Percentiles rank a stretch among this genome's conserved stretches.
Conservation (phyloP, 768 basidiomycete species). For the Boletus reticulatus region DNA sequence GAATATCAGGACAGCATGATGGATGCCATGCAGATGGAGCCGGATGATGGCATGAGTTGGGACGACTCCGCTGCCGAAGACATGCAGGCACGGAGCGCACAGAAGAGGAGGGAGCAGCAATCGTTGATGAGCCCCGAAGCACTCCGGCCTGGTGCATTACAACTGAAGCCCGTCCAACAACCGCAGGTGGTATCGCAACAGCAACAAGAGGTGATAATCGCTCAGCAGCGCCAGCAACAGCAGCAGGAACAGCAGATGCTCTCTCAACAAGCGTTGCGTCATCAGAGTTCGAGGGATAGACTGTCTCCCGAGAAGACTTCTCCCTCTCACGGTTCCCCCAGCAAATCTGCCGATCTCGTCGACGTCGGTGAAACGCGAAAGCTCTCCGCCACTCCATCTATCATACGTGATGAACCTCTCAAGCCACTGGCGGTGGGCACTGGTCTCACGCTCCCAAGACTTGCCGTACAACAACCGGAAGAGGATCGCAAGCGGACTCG, state of each 20-base stretch:
- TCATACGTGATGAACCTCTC: conserved; percentile 57
- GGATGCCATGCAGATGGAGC: conserved; percentile 49
- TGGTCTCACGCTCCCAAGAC: conserved; percentile 37
- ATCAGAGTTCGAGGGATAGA: conserved; percentile 49
- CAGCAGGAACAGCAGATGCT: conserved; percentile 32
- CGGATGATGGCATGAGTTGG: conserved; percentile 88
- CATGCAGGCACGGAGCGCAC: conserved; percentile 37
- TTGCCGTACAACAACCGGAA: conserved; percentile 45
- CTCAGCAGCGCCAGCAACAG: conserved; percentile 36
- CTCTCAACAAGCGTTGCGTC: conserved; percentile 36
- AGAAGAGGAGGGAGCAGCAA: conserved; percentile 25
- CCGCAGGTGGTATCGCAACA: conserved; percentile 13
- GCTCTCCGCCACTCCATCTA: conserved; percentile 73
- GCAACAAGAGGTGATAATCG: conserved; percentile 26
- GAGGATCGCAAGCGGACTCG: conserved; percentile 52
- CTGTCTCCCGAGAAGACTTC: conserved; percentile 32
- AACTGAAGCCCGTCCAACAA: conserved; percentile 21
- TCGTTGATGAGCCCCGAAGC: conserved; percentile 31
- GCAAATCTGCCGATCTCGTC: conserved; percentile 56
- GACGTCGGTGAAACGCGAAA: conserved; percentile 73
- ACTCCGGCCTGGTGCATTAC: conserved; percentile 34
- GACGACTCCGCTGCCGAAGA: conserved; percentile 66
- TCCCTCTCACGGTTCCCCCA: conserved; percentile 29
- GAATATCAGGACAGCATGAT: conserved; percentile 30
- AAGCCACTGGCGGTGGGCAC: conserved; percentile 8